These are phyloP conservation scores for Ascoidea rubescens DNA, from an alignment of 805 yeast genomes.

Conservation along the genomic window DNA sequence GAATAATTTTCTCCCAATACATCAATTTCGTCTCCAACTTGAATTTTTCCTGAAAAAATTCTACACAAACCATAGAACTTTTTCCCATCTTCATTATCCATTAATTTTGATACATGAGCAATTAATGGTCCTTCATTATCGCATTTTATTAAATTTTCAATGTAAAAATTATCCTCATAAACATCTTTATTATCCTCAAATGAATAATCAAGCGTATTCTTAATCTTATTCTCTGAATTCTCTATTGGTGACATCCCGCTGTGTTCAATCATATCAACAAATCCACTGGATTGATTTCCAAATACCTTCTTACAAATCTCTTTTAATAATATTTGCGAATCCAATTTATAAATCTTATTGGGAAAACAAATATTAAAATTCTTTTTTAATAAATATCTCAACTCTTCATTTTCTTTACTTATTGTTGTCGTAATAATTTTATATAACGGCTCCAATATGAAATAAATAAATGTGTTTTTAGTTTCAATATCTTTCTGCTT, in stretches of 20 bases:
- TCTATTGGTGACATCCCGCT: slow-evolving; percentile 23
- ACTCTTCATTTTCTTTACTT: slow-evolving; percentile 30
- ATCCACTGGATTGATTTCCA: slow-evolving; percentile 27
- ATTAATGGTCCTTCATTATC: slow-evolving; percentile 27
- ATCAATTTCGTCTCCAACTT: slow-evolving; percentile 29
- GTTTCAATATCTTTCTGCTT: slow-evolving; percentile 14
- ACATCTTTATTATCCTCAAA: slow-evolving; percentile 3
- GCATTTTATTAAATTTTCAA: slow-evolving; percentile 16
- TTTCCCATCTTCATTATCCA: slow-evolving; percentile 39
- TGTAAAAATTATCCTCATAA: slow-evolving; percentile 2
- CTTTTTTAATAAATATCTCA: slow-evolving; percentile 30
- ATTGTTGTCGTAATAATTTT: slow-evolving; percentile 53
- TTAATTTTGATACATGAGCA: slow-evolving; percentile 44
- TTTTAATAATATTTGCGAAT: slow-evolving; percentile 44
- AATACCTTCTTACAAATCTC: slow-evolving; percentile 43
- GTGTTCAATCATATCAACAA: slow-evolving; percentile 34
- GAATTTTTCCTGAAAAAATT: slow-evolving; percentile 46
- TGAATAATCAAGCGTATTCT: neutral
- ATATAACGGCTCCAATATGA: slow-evolving; percentile 69
- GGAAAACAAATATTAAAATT: slow-evolving; percentile 32
- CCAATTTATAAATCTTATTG: slow-evolving; percentile 29
- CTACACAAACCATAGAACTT: slow-evolving; percentile 46
- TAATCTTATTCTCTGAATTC: slow-evolving; percentile 16
- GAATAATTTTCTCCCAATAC: slow-evolving; percentile 42
- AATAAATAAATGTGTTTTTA: slow-evolving; percentile 37